These are phyloP conservation scores for Colletotrichum tropicale DNA, from an alignment of 2,329 filamentous ascomycete species.

Conservation along the genomic window DNA sequence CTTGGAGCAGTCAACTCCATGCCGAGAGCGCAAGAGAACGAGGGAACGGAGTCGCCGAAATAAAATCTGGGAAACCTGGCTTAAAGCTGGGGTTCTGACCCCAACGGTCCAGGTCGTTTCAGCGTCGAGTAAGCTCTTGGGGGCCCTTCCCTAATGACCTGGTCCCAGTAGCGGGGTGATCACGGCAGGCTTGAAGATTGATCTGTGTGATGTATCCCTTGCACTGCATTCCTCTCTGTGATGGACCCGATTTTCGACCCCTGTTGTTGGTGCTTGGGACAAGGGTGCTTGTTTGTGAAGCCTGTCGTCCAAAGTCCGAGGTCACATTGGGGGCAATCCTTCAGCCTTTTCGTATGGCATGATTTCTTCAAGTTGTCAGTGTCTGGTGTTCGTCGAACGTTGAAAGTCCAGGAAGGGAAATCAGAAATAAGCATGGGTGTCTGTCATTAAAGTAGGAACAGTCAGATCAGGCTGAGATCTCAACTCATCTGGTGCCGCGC, in stretches of 20 bases:
- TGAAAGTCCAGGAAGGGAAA: not conserved
- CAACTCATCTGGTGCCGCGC: not conserved
- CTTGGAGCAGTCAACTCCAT: not conserved
- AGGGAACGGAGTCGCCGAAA: not conserved
- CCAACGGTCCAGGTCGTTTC: not conserved
- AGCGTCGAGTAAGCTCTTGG: not conserved
- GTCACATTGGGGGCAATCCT: not conserved
- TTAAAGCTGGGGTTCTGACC: not conserved
- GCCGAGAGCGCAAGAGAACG: not conserved
- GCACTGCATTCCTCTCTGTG: not conserved
- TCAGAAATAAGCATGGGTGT: not conserved
- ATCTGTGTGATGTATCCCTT: not conserved
- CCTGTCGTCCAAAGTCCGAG: not conserved
- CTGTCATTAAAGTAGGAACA: not conserved
- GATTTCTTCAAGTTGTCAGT: not conserved
- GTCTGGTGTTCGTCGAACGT: not conserved
- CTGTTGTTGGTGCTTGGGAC: not conserved
- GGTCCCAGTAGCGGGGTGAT: not conserved
- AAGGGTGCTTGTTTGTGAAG: not conserved
- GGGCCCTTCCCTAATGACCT: not conserved
- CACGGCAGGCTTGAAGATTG: not conserved
- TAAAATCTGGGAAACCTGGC: not conserved
- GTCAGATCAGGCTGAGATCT: not conserved
- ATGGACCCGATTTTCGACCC: not conserved
- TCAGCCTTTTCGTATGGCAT: not conserved